A percentile compares a stretch with the other conserved stretches of the same genome.
phyloP scores from a whole-genome alignment of 768 basidiomycete species.

The Cyclocybe cylindracea region DNA sequence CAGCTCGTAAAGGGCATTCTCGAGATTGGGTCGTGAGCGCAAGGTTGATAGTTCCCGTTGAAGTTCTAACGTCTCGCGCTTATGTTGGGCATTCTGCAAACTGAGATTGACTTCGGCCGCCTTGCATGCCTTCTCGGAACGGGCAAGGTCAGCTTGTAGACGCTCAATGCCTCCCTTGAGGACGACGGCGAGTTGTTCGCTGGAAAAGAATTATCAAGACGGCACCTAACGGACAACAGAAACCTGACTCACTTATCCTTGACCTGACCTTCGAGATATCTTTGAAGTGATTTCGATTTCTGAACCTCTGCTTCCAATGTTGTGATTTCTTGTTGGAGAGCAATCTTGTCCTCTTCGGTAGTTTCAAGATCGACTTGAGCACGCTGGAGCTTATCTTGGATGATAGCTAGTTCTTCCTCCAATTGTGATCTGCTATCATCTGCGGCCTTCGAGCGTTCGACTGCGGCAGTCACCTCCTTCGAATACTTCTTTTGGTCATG shows the following conservation, averaged over 20 bases:
- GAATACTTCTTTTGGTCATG: conserved; percentile 32
- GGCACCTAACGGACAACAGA: neutral
- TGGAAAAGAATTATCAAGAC: conserved; percentile 22
- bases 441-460: conserved; percentile 26
- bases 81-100: conserved; percentile 65
- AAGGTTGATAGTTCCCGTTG: conserved; percentile 57
- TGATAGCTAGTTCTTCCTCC: conserved; percentile 32
- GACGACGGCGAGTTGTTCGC: conserved; percentile 45
- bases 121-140: conserved; percentile 58
- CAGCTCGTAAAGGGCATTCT: conserved; percentile 55
- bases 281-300: conserved; percentile 57
- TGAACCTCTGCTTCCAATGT: conserved; percentile 66
- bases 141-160: conserved; percentile 44
- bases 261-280: conserved; percentile 63
- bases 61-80: conserved; percentile 59
- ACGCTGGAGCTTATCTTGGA: conserved; percentile 43
- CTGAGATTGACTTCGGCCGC: conserved; percentile 67
- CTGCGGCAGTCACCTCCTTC: conserved; percentile 29
- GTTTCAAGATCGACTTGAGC: conserved; percentile 33
- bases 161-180: conserved; percentile 43
- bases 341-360: conserved; percentile 50
- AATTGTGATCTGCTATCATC: conserved; percentile 35
- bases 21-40: conserved; percentile 54
- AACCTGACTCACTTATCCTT: conserved; percentile 54
- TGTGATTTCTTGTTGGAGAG: conserved; percentile 57